Evolutionary conservation across 108 stramenopile genomes (phyloP).

Genomic region (Nitzschia putrida): DNA sequence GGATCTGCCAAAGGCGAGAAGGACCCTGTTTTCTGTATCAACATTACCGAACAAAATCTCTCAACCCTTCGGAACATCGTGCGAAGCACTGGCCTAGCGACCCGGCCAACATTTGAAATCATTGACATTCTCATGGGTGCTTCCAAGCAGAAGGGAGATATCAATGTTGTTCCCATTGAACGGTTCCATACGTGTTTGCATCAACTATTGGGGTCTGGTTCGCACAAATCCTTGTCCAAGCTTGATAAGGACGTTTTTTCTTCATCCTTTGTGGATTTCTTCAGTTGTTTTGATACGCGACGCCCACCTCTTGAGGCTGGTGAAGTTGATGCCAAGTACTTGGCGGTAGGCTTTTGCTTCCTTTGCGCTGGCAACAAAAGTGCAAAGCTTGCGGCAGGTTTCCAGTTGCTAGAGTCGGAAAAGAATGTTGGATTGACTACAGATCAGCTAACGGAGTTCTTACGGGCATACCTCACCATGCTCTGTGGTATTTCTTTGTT

Average conservation of each 20-base stretch:
- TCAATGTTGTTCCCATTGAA: slow-evolving; percentile 24
- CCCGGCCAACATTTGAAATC: slow-evolving; percentile 55
- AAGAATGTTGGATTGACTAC: slow-evolving; percentile 56
- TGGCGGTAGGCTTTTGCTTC: slow-evolving; percentile 83
- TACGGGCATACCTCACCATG: slow-evolving; percentile 82
- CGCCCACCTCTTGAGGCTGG: slow-evolving; percentile 25
- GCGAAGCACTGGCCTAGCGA: slow-evolving; percentile 57
- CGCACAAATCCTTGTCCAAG: slow-evolving; percentile 22
- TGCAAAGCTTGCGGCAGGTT: slow-evolving; percentile 72
- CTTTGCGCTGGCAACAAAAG: slow-evolving; percentile 90
- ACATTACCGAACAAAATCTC: slow-evolving; percentile 83
- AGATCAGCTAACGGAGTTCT: slow-evolving; percentile 64
- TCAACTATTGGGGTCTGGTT: slow-evolving; percentile 29
- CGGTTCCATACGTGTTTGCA: slow-evolving; percentile 39
- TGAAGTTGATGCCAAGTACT: slow-evolving; percentile 65
- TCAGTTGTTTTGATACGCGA: slow-evolving; percentile 67
- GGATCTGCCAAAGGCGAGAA: slow-evolving; percentile 38
- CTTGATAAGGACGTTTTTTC: slow-evolving; percentile 60
- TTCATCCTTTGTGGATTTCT: slow-evolving; percentile 69
- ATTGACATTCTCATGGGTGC: slow-evolving; percentile 56
- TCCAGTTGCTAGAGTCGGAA: slow-evolving; percentile 69
- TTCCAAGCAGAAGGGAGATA: slow-evolving; percentile 16
- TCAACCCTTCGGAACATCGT: slow-evolving; percentile 65
- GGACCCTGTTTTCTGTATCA: slow-evolving; percentile 58
- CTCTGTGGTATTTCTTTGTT: slow-evolving; percentile 76